Conservation (phyloP, 2,329 filamentous ascomycete species). For the Calonectria naviculata region DNA sequence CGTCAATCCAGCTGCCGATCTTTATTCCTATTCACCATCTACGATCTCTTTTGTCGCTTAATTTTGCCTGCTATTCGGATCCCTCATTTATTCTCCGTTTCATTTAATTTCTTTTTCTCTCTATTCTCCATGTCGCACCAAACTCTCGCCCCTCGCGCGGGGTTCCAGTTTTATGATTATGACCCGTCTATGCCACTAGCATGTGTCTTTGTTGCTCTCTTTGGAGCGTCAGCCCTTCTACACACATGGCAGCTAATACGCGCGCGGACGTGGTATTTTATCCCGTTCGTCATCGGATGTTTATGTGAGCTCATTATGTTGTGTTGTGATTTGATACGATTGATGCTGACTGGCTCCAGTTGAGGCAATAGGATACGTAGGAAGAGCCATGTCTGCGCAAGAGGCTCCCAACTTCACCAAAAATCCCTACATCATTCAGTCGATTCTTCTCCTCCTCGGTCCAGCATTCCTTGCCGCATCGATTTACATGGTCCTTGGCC, state of each 20-base stretch:
- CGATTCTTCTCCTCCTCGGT: not conserved
- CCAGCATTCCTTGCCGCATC: not conserved
- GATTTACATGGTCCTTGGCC: not conserved
- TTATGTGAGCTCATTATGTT: not conserved
- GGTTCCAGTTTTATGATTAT: not conserved
- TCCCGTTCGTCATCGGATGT: not conserved
- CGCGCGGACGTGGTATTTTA: not conserved
- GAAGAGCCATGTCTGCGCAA: not conserved
- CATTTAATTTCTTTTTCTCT: not conserved
- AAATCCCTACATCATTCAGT: not conserved
- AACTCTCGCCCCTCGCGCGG: not conserved
- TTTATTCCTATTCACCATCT: not conserved
- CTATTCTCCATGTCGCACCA: not conserved
- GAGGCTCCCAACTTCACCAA: not conserved
- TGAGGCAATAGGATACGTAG: not conserved
- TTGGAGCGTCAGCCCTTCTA: not conserved
- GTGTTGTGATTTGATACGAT: too few relatives aligned
- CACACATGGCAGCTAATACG: not conserved
- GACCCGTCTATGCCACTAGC: not conserved
- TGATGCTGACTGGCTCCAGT: not conserved
- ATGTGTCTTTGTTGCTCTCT: not conserved
- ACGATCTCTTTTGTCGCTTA: not conserved
- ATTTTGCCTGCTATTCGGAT: not conserved
- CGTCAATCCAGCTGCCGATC: not conserved
- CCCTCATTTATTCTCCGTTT: not conserved